A percentile compares a stretch with the other conserved stretches of the same genome.
phyloP scores from a whole-genome alignment of 495 filamentous ascomycete species.

The Astrocystis sublimbata region DNA sequence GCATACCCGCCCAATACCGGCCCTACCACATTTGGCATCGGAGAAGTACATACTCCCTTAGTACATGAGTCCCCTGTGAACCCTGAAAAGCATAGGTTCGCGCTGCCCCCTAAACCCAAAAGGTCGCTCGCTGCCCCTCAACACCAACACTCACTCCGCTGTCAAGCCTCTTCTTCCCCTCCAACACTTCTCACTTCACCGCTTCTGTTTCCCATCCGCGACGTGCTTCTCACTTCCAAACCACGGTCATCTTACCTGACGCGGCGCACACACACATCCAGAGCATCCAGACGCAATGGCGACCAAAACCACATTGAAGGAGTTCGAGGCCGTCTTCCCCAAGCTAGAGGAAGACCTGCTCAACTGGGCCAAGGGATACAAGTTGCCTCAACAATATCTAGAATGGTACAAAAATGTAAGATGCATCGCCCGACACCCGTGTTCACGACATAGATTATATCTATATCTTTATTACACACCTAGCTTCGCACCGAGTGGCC shows the following conservation, averaged over 20 bases:
- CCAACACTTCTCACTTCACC: background rate
- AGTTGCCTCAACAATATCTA: constrained; percentile 76
- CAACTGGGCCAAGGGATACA: constrained; percentile 72
- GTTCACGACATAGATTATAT: too few species aligned
- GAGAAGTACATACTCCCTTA: background rate
- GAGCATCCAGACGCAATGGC: constrained; percentile 60
- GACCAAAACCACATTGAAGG: constrained; percentile 66
- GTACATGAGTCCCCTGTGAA: constrained; percentile 6
- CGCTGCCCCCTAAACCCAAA: too few species aligned
- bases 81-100: background rate
- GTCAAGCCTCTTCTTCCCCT: constrained; percentile 10
- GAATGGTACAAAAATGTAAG: constrained; percentile 84
- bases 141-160: constrained; percentile 22
- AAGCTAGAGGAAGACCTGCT: constrained; percentile 75
- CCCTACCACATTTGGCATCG: constrained; percentile 17
- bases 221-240: background rate
- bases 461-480: constrained; percentile 2
- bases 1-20: constrained; percentile 5
- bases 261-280: background rate
- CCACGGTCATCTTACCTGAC: background rate
- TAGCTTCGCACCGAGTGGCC: background rate
- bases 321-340: constrained; percentile 89
- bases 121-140: constrained; percentile 9
- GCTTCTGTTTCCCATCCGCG: background rate
- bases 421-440: constrained; percentile 4